Evolutionary conservation across 2,329 filamentous ascomycete genomes (phyloP), one percentile per base, ranked within the genome.

Genomic region (Colletotrichum falcatum): DNA sequence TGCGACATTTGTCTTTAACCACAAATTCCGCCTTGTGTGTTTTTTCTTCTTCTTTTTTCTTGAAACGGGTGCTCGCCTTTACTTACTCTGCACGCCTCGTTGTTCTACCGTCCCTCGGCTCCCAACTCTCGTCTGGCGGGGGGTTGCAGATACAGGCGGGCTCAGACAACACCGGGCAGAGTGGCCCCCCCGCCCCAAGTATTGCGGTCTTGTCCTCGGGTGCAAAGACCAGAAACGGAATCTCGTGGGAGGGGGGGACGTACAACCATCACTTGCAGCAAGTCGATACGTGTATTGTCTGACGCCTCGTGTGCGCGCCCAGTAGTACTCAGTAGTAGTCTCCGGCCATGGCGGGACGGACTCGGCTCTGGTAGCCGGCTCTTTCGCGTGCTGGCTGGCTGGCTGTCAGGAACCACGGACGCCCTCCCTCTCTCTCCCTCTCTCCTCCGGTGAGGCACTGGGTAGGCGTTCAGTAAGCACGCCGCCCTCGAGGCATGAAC

Each of bases 1-100:
- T 67, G 60, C 65, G 60, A 68, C 60, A 65, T 42, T 51, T 68
- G 65, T 68, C 28, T 35, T 1, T 42, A 44, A 5, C 7, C 28
- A 3, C 35, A 2, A 53, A 18, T n/a, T 16, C 7, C 30, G 28
- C 14, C n/a, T 23, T 14, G 7, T 23, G 28, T 30, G 20, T 35
- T 48, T 48, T 39, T 39, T 39, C 3, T 39, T 39, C 4, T 39
- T 16, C 14, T 39, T 42, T 20, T 6, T 42, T 30, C 60, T 11
- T n/a, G n/a, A n/a, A n/a, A n/a, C n/a, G n/a, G n/a, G n/a, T n/a
- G n/a, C n/a, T n/a, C n/a, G n/a, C n/a, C n/a, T n/a, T n/a, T n/a
- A n/a, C n/a, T n/a, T n/a, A n/a, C n/a, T n/a, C n/a, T n/a, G n/a
- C n/a, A n/a, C n/a, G n/a, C n/a, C n/a, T n/a, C n/a, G n/a, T n/a